Base-by-base conservation (phyloP, 2,329 filamentous ascomycete genomes). In the Pestalotiopsis sp. region DNA sequence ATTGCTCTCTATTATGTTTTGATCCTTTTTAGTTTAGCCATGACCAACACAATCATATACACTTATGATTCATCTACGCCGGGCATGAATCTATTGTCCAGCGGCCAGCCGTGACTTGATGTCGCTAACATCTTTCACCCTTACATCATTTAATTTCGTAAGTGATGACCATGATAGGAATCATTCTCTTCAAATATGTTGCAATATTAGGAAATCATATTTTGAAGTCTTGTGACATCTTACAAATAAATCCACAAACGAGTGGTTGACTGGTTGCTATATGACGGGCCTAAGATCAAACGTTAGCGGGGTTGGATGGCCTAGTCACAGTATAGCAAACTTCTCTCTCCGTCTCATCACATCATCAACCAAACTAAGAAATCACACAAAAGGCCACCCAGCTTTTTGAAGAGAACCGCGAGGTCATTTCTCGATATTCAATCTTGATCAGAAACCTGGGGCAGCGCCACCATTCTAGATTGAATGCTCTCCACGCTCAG, bases 401-500 rank as follows among this genome's bases (percentile, higher is more conserved):
- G 1, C 5, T 9, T 52, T 52, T 52, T 9, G 17, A 52, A 52
- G 45, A 23, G n/a, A 52, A 52, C 14, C 17, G 3, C 17, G 17
- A 52, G 45, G 17, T 20, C 6, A 17, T 52, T n/a, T 36, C 57
- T n/a, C 2, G 3, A 3, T 9, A 59, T n/a, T 23, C 2, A n/a
- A 11, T 14, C 14, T 36, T 4, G 57, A 36, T 27, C 31, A 36
- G 31, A 9, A 36, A 36, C 31, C 31, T 9, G 6, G 27, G 31
- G 31, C 31, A 36, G 31, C 31, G 31, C 31, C 31, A 6, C 31
- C 31, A 25, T 25, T 23, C 41, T 52, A n/a, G 45, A n/a, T 27
- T 59, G 27, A 17, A 77, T 76, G 75, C 71, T 75, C 52, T 73
- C 76, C 1, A 73, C 73, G 9, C 45, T 76, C 31, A 69, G 38